Base-by-base conservation (phyloP, 1,284 basidiomycete species). In the Porodaedalea pini region DNA sequence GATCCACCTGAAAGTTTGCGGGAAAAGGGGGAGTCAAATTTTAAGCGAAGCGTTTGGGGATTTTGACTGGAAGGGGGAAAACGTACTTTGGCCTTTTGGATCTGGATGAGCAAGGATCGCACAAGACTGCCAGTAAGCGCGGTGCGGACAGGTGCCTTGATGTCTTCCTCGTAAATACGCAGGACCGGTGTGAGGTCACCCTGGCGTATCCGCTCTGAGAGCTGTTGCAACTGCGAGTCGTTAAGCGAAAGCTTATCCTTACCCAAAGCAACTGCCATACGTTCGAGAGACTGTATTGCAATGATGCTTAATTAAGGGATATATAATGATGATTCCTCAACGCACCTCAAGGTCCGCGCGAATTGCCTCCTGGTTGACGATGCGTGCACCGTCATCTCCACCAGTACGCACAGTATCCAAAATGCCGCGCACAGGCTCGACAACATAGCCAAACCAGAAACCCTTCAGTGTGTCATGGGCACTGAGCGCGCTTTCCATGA, bases 71-170 rank as follows among this genome's bases (percentile, higher is more conserved):
- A 19, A 51, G 25, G 23, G 21, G 29, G 59, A 2, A 47, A 34
- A 63, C 75, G 53, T 23, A 93, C 94, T 79, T 98, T 98, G 58
- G 94, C 92, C 72, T 98, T 99, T 68, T 99, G 96, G 1, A 98
- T 81, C 69, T 98, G 96, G 55, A 99, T 90, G 58, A 99, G 86
- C 32, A 95, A 73, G 0, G 92, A 88, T 39, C 96, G 82, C 25
- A 98, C 75, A 11, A 99, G 79, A 11, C 88, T 89, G 3, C 96
- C 96, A 2, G 80, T 75, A 4, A 98, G 61, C 3, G 87, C 91
- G 29, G 91, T 93, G 64, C 82, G 86, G 57, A 98, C 67, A 0
- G 96, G 97, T 21, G 75, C 80, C 72, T 87, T 89, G 72, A 99
- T 92, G 66, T 98, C 94, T 61, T 88, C 80, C 73, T 99, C 96